Conservation (phyloP, 1,284 basidiomycete species). For the Sanghuangporus weigelae region DNA sequence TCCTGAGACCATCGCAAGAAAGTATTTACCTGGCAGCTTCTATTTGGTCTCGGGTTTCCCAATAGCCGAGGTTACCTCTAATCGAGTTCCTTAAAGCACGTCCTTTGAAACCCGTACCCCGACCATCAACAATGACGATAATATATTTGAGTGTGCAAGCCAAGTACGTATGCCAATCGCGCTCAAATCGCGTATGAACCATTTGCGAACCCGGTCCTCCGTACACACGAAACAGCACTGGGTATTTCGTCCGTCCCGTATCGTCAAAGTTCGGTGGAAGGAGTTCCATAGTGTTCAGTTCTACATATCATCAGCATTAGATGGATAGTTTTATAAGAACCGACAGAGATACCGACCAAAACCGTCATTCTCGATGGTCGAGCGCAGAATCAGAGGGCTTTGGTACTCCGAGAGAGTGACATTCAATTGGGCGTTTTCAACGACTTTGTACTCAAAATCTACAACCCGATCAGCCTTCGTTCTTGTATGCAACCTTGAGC, state of each 20-base stretch:
- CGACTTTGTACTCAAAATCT: slow-evolving; percentile 48
- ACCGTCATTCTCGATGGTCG: slow-evolving; percentile 74
- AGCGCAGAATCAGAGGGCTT: slow-evolving; percentile 62
- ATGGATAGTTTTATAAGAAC: slow-evolving; percentile 2
- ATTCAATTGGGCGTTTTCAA: slow-evolving; percentile 72
- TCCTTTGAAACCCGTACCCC: slow-evolving; percentile 93
- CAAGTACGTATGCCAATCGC: slow-evolving; percentile 87
- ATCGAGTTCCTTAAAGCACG: slow-evolving; percentile 78
- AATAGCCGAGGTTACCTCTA: slow-evolving; percentile 79
- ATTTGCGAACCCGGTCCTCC: slow-evolving; percentile 86
- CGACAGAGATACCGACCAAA: slow-evolving; percentile 52
- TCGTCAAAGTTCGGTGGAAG: slow-evolving; percentile 90
- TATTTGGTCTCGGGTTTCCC: slow-evolving; percentile 85
- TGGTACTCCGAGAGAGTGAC: slow-evolving; percentile 67
- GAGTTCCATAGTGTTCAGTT: slow-evolving; percentile 85
- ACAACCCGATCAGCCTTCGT: not conserved
- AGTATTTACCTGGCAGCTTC: slow-evolving; percentile 68
- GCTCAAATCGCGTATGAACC: slow-evolving; percentile 60
- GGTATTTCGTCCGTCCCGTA: slow-evolving; percentile 88
- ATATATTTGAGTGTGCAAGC: slow-evolving; percentile 82
- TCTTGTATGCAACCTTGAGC: not conserved
- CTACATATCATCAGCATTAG: slow-evolving; percentile 33
- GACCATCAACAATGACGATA: slow-evolving; percentile 83
- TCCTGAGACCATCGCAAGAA: not conserved
- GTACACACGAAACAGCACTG: slow-evolving; percentile 89